Evolutionary conservation across 257 asterid genomes (phyloP), one percentile per base, ranked within the genome.

Genomic region (Rauvolfia tetraphylla): DNA sequence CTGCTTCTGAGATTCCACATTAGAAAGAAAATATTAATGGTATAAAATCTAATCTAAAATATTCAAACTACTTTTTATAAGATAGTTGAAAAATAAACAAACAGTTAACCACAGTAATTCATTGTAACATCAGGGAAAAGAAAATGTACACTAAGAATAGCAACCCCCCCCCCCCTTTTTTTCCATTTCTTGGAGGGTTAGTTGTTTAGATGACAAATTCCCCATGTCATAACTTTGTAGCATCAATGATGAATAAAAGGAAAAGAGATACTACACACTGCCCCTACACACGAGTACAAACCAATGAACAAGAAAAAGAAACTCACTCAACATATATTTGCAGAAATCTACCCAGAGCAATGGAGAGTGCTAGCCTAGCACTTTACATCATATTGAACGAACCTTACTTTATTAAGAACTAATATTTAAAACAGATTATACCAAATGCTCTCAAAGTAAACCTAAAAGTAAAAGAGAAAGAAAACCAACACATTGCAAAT

Each of bases 1-100:
- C 86, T 91, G 96, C 81, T 91, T 94, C 98, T 92, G 98, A 84
- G 84, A 89, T 58, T 80, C 78, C 59, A 75, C 77, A 79, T 34
- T 73, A 23, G 29, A 81, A 58, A 75, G 71, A 62, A 39, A 67
- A 66, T 33, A 71, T 73, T 56, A 74, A 59, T 42, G 62, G 57
- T 61, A 29, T 72, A 44, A 34, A 2, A 29, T 49, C 11, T 17
- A 23, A 46, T 18, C 4, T 46, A 7, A 74, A 51, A 15, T 14
- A 31, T 38, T 53, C 57, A 72, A 38, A 77, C 38, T 23, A 49
- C 33, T 57, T 68, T 29, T n/a, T n/a, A 44, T 11, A 79, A 31
- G 57, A 66, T 38, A 46, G 62, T 46, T 79, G 49, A 33, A 71
- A 49, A 71, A 2, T 49, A 18, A 46, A 36, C 42, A 33, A 17